Conservation (phyloP, 768 basidiomycete genomes). For the Mycena albidolilacea region DNA sequence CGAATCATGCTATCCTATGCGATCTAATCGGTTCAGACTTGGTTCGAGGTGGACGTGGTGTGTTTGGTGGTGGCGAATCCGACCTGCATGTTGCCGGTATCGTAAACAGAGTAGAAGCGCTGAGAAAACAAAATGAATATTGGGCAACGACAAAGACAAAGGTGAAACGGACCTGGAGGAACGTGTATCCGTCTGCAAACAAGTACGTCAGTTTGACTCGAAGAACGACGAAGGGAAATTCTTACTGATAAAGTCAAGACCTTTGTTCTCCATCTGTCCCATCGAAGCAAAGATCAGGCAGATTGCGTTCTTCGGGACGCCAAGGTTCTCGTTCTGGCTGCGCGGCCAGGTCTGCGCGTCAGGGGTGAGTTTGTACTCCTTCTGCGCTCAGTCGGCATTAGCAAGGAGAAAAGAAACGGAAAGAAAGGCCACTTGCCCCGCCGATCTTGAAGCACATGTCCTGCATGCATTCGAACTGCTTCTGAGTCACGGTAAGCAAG, state of each 20-base stretch:
- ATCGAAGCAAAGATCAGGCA: constrained; percentile 70
- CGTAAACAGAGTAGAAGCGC: constrained; percentile 73
- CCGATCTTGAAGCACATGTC: constrained; percentile 69
- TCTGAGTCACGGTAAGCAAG: constrained; percentile 65
- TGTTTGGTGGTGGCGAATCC: constrained; percentile 55
- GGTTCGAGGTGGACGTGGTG: constrained; percentile 28
- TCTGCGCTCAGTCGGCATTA: constrained; percentile 44
- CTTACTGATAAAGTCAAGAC: constrained; percentile 78
- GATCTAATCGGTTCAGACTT: constrained; percentile 13
- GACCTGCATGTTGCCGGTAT: constrained; percentile 56
- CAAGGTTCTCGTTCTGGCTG: constrained; percentile 66
- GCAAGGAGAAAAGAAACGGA: background rate
- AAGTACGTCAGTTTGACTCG: background rate
- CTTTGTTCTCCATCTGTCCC: constrained; percentile 59
- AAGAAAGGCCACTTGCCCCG: constrained; percentile 45
- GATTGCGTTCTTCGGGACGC: constrained; percentile 63
- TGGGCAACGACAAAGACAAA: background rate
- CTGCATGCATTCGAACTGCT: constrained; percentile 64
- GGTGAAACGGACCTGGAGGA: constrained; percentile 51
- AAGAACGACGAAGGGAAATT: constrained; percentile 1
- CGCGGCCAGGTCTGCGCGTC: constrained; percentile 83
- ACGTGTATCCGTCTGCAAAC: constrained; percentile 64
- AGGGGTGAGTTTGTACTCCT: constrained; percentile 67
- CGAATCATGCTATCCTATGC: constrained; percentile 21
- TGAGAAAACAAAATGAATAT: constrained; percentile 40